These are phyloP conservation scores for Lobosporangium transversale DNA, from an alignment of 192 early-diverging fungal species.

Conservation along the genomic window DNA sequence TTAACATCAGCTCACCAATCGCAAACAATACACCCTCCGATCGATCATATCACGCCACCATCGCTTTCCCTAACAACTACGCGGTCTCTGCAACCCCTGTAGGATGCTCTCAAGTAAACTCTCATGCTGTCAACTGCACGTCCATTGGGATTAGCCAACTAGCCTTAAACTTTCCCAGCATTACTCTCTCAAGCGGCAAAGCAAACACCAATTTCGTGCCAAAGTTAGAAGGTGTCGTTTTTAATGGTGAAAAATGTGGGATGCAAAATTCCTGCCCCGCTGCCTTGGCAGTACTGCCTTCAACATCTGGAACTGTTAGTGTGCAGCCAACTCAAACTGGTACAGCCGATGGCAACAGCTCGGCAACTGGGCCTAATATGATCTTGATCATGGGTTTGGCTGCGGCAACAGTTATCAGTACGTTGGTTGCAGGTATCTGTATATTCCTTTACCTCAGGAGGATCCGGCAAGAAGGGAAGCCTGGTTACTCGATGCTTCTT, in stretches of 20 bases:
- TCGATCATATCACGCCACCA: background rate
- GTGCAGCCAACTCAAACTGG: background rate
- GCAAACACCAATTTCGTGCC: background rate
- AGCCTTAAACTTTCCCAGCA: conserved; percentile 4
- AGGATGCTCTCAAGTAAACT: conserved; percentile 3
- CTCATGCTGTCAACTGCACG: conserved; percentile 15
- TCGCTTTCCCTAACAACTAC: conserved; percentile 23
- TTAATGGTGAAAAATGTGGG: conserved; percentile 19
- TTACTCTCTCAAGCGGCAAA: background rate
- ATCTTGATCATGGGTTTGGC: conserved; percentile 15
- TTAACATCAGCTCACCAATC: conserved; percentile 23
- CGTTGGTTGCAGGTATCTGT: background rate
- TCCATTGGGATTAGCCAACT: conserved; percentile 1
- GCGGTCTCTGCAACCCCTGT: conserved; percentile 20
- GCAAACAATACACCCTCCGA: conserved; percentile 13
- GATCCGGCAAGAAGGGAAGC: no score
- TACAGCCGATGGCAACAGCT: background rate
- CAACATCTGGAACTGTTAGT: background rate
- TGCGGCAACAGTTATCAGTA: background rate
- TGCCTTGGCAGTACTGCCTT: background rate
- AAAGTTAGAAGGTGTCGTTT: conserved; percentile 3
- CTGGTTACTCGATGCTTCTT: no score
- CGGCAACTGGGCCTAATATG: background rate
- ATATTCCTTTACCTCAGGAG: background rate
- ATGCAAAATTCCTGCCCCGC: background rate